A percentile compares a stretch with the other conserved stretches of the same genome.
Evolutionary conservation across 306 rosid genomes (phyloP).

Genomic region (Castanea sativa): DNA sequence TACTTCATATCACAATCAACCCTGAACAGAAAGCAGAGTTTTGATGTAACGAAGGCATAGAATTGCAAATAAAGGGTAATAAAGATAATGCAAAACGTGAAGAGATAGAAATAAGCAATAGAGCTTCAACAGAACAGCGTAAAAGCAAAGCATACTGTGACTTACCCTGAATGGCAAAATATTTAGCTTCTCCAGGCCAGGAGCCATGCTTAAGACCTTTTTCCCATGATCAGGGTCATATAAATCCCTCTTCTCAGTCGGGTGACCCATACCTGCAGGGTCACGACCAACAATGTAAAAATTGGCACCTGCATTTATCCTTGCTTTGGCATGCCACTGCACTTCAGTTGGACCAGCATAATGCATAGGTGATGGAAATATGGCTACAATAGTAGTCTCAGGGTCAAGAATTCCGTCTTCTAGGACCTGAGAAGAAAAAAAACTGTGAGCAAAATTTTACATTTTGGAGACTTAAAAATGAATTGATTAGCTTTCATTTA

Average conservation of each 20-base stretch:
- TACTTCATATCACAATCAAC: neutral
- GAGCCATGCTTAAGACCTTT: conserved; percentile 94
- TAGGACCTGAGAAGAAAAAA: conserved; percentile 59
- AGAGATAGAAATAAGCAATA: conserved; percentile 8
- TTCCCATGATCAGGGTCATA: conserved; percentile 97
- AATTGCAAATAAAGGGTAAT: neutral
- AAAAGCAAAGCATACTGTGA: conserved; percentile 3
- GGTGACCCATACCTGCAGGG: conserved; percentile 99
- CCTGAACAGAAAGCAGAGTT: neutral
- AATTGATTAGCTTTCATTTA: neutral
- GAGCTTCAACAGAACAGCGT: neutral
- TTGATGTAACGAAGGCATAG: neutral
- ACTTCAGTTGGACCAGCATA: conserved; percentile 99
- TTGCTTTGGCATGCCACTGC: conserved; percentile 98
- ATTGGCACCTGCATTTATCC: conserved; percentile 95
- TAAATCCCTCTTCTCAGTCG: conserved; percentile 87
- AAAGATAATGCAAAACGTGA: conserved; percentile 1
- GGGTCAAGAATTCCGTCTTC: conserved; percentile 97
- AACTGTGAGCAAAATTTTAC: conserved; percentile 3
- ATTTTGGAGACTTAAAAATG: neutral
- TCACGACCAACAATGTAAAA: conserved; percentile 98
- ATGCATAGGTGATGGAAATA: conserved; percentile 98
- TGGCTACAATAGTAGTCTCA: conserved; percentile 86
- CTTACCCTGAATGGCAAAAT: conserved; percentile 90
- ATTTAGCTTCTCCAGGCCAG: conserved; percentile 92